Conservation (phyloP, 2,329 filamentous ascomycete genomes). For the Penicillium sumatraense region DNA sequence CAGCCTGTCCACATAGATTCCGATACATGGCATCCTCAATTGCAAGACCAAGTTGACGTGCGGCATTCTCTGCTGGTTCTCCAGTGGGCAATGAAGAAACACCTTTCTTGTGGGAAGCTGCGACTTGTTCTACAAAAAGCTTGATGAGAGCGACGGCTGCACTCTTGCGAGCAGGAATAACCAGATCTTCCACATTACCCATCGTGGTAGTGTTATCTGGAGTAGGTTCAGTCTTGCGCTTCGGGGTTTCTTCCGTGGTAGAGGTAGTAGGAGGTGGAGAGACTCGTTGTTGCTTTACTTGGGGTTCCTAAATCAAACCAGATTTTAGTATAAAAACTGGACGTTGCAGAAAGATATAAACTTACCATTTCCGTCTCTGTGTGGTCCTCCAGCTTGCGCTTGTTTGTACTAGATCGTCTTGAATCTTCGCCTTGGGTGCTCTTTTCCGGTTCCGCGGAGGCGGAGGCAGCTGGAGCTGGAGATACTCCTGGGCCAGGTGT, state of each 20-base stretch:
- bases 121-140: slow-evolving; percentile 68
- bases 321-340: slow-evolving; percentile 28
- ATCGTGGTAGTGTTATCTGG: slow-evolving; percentile 37
- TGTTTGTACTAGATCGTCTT: slow-evolving; percentile 40
- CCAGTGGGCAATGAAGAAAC: slow-evolving; percentile 67
- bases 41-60: slow-evolving; percentile 73
- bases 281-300: slow-evolving; percentile 46
- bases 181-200: slow-evolving; percentile 53
- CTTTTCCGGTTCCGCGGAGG: slow-evolving; percentile 32
- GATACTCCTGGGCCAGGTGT: slow-evolving; percentile 32
- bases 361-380: slow-evolving; percentile 41
- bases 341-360: background rate
- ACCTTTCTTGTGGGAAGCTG: slow-evolving; percentile 68
- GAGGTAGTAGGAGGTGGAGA: slow-evolving; percentile 25
- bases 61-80: slow-evolving; percentile 65
- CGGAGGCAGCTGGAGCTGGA: slow-evolving; percentile 28
- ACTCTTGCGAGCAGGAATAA: slow-evolving; percentile 68
- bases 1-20: slow-evolving; percentile 54
- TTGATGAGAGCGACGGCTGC: slow-evolving; percentile 73
- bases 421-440: slow-evolving; percentile 30
- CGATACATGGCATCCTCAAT: slow-evolving; percentile 74
- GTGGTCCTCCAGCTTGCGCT: slow-evolving; percentile 51
- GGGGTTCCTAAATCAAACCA: slow-evolving; percentile 38
- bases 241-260: slow-evolving; percentile 23
- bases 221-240: slow-evolving; percentile 40